phyloP scores from a whole-genome alignment of 768 basidiomycete species.

The Termitomyces sp. region DNA sequence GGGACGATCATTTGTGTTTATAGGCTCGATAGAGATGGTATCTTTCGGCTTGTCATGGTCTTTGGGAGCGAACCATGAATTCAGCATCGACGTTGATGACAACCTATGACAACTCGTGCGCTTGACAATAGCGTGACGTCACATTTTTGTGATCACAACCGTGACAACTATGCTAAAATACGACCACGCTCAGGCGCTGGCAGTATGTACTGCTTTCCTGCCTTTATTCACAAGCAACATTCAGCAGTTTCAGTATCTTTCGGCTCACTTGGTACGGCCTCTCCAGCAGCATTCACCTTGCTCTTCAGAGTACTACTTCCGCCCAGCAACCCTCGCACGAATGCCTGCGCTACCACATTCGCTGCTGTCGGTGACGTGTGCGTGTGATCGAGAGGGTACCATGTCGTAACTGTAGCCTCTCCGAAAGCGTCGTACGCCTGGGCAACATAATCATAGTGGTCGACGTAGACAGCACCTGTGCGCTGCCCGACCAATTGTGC shows the following conservation, averaged over 20 bases:
- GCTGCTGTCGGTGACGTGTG: conserved; percentile 44
- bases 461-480: conserved; percentile 37
- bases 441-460: conserved; percentile 44
- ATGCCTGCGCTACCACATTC: conserved; percentile 43
- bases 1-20: neutral
- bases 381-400: conserved; percentile 43
- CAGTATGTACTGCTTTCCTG: too few species aligned
- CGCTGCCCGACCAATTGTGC: conserved; percentile 34
- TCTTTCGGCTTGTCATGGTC: neutral
- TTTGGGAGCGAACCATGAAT: neutral
- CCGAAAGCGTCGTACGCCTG: conserved; percentile 39
- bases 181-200: too few species aligned
- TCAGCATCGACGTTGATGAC: neutral
- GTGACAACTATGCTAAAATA: too few species aligned
- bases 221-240: too few species aligned
- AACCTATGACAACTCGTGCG: too few species aligned
- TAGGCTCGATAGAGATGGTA: neutral
- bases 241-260: neutral
- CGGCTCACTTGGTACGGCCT: neutral
- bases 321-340: conserved; percentile 42
- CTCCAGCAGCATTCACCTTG: conserved; percentile 1
- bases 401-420: conserved; percentile 32
- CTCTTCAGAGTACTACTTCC: conserved; percentile 29
- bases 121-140: neutral
- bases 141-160: neutral